Evolutionary conservation across 805 yeast genomes (phyloP).

Genomic region (Yamadazyma kitorensis): DNA sequence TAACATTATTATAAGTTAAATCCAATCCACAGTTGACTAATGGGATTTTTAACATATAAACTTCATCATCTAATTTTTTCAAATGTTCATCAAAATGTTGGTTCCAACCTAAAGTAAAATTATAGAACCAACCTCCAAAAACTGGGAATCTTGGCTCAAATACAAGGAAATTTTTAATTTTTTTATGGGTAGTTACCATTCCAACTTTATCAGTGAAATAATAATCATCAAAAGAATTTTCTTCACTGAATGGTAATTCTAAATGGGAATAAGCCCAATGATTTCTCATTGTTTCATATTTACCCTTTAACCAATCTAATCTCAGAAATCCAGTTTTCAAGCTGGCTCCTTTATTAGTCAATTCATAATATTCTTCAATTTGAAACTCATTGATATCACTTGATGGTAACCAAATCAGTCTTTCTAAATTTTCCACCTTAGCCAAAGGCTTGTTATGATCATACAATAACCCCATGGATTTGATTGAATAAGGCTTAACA

Average conservation of each 20-base stretch:
- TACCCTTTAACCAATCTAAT: conserved; percentile 67
- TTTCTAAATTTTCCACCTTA: conserved; percentile 54
- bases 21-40: conserved; percentile 69
- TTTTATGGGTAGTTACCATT: conserved; percentile 75
- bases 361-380: conserved; percentile 82
- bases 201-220: conserved; percentile 91
- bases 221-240: conserved; percentile 44
- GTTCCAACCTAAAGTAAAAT: conserved; percentile 95
- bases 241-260: conserved; percentile 51
- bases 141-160: conserved; percentile 90
- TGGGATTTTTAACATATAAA: conserved; percentile 65
- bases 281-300: conserved; percentile 43
- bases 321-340: conserved; percentile 75
- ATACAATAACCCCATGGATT: conserved; percentile 57
- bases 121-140: conserved; percentile 94
- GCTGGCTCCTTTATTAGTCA: conserved; percentile 72
- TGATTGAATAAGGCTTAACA: conserved; percentile 45
- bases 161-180: conserved; percentile 44
- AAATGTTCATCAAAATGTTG: conserved; percentile 54
- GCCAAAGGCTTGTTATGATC: conserved; percentile 65
- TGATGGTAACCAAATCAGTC: conserved; percentile 89
- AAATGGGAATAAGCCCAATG: conserved; percentile 61
- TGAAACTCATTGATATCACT: conserved; percentile 65
- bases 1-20: conserved; percentile 61
- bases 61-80: conserved; percentile 38